Evolutionary conservation across 257 asterid species (phyloP).

Genomic region (Craterostigma plantagineum): DNA sequence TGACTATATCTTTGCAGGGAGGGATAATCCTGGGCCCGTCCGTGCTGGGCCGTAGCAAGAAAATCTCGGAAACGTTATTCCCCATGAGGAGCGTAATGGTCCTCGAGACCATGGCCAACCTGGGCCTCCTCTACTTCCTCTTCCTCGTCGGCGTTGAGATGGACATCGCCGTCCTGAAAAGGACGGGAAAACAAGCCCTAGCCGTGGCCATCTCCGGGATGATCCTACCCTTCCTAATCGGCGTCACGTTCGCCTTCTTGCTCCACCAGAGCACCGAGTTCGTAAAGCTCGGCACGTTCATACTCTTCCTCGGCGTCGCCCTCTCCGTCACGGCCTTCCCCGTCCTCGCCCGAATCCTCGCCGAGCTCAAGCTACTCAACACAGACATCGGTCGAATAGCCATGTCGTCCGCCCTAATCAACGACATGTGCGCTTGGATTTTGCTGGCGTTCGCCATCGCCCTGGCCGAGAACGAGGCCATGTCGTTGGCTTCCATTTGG

Average conservation of each 20-base stretch:
- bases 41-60: constrained; percentile 35
- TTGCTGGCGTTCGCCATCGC: constrained; percentile 74
- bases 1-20: too few relatives aligned
- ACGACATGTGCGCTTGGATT: constrained; percentile 88
- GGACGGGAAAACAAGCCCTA: constrained; percentile 50
- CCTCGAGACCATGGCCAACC: constrained; percentile 93
- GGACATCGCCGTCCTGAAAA: constrained; percentile 65
- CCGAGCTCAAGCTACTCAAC: constrained; percentile 86
- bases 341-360: constrained; percentile 74
- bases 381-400: constrained; percentile 71
- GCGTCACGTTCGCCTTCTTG: constrained; percentile 7
- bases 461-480: constrained; percentile 49
- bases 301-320: constrained; percentile 77
- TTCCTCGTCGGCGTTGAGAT: constrained; percentile 87
- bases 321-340: constrained; percentile 89
- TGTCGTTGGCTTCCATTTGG: constrained; percentile 55
- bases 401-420: constrained; percentile 78
- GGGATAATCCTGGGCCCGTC: constrained; percentile 90
- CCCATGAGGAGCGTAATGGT: constrained; percentile 92
- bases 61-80: constrained; percentile 35
- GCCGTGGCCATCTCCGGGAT: constrained; percentile 56
- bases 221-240: constrained; percentile 62
- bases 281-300: constrained; percentile 49
- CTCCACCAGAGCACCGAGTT: constrained; percentile 3
- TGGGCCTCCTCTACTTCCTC: constrained; percentile 81